Percentiles rank a stretch among this genome's conserved stretches.
Evolutionary conservation across 2,329 filamentous ascomycete species (phyloP).

Genomic region (Fusarium sp.): DNA sequence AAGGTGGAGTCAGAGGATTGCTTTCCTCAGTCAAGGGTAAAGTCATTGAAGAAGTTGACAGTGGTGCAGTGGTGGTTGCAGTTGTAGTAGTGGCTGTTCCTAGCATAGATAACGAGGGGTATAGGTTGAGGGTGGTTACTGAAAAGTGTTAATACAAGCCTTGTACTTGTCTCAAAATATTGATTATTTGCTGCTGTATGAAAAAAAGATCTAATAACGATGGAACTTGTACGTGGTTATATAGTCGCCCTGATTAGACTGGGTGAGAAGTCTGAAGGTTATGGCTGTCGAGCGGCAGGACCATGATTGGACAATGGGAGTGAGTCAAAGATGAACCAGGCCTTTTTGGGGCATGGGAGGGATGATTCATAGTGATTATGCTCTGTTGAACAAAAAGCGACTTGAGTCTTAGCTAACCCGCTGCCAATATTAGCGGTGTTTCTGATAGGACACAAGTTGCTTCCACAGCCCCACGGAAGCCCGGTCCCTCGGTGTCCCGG

Average conservation of each 20-base stretch:
- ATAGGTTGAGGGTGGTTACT: background rate
- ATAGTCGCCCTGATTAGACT: background rate
- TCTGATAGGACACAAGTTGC: background rate
- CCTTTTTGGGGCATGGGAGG: background rate
- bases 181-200: background rate
- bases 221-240: constrained; percentile 1
- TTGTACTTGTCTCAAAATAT: accelerated
- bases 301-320: background rate
- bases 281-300: background rate
- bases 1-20: background rate
- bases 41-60: background rate
- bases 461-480: background rate
- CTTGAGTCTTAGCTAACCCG: accelerated
- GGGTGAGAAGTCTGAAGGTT: background rate
- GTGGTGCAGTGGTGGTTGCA: constrained; percentile 1
- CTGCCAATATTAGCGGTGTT: accelerated
- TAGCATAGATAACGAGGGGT: constrained; percentile 3
- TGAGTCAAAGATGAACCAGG: constrained; percentile 12
- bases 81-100: constrained; percentile 15
- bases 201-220: accelerated
- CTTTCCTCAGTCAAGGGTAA: background rate
- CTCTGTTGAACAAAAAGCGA: background rate
- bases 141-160: accelerated
- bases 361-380: constrained; percentile 34
- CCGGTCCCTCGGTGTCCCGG: constrained; percentile 11